Percentiles rank a stretch among this genome's conserved stretches.
Evolutionary conservation across 495 filamentous ascomycete species (phyloP).

Genomic region (Neurospora sp.): DNA sequence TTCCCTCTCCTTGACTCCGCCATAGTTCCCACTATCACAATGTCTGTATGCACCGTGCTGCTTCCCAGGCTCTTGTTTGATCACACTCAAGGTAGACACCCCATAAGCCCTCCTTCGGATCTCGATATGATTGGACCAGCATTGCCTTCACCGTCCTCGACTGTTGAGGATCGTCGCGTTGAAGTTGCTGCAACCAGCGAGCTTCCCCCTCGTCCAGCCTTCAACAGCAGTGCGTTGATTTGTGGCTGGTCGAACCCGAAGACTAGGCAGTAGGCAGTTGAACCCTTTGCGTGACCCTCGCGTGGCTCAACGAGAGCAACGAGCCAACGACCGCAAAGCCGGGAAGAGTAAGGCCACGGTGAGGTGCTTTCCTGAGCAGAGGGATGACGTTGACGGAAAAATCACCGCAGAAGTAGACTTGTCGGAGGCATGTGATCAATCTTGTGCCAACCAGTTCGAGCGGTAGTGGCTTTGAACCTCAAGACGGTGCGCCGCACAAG

Average conservation of each 20-base stretch:
- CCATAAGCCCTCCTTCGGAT: background rate
- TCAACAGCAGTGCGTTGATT: background rate
- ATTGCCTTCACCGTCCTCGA: too few species aligned
- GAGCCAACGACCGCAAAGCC: too few species aligned
- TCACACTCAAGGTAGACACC: background rate
- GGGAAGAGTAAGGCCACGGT: too few species aligned
- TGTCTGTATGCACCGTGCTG: background rate
- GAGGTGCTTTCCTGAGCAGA: background rate
- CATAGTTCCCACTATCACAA: too few species aligned
- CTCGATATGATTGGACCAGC: too few species aligned
- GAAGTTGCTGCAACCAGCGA: background rate
- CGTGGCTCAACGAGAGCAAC: background rate
- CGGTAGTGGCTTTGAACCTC: background rate
- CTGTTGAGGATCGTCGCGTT: background rate
- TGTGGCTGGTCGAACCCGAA: background rate
- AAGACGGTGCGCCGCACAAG: background rate
- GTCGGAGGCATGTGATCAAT: background rate
- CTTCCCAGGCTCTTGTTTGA: background rate
- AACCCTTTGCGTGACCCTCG: background rate
- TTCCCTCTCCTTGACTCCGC: too few species aligned
- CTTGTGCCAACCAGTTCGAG: fast-evolving
- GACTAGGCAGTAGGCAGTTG: background rate
- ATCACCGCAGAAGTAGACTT: background rate
- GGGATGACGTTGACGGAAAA: background rate
- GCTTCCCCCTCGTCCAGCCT: background rate